These are phyloP conservation scores for Calonectria hongkongensis DNA, from an alignment of 2,329 filamentous ascomycete genomes.

Conservation along the genomic window DNA sequence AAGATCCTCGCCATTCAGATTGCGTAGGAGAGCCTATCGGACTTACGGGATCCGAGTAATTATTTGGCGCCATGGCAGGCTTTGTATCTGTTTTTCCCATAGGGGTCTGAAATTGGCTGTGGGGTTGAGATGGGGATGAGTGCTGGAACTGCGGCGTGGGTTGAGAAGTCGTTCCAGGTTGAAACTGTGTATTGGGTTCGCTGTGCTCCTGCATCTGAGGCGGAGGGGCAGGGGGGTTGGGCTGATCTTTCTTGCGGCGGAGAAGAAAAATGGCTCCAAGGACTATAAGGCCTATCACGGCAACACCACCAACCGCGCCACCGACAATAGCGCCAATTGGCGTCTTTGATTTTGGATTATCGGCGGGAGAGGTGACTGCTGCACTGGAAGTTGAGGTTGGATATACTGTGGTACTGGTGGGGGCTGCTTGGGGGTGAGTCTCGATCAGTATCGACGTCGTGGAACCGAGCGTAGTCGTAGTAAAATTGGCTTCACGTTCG, in stretches of 20 bases:
- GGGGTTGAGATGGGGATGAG: not conserved
- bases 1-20: slow-evolving; percentile 6
- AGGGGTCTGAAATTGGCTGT: not conserved
- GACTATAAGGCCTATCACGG: not conserved
- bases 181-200: not conserved
- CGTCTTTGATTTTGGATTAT: not conserved
- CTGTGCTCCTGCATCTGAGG: not conserved
- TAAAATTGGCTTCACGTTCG: not conserved
- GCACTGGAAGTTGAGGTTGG: not conserved
- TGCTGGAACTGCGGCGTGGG: not conserved
- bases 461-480: not conserved
- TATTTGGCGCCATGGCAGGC: not conserved
- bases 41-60: not conserved
- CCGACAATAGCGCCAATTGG: slow-evolving; percentile 4
- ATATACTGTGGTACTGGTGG: no score
- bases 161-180: not conserved
- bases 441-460: not conserved
- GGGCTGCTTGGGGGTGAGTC: no score
- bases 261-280: slow-evolving; percentile 7
- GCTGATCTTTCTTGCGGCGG: not conserved
- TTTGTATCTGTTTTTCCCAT: no score
- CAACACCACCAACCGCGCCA: not conserved
- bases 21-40: slow-evolving; percentile 8
- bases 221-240: not conserved
- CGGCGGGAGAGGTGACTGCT: not conserved